Base-by-base conservation (phyloP, 2,329 filamentous ascomycete genomes). In the Dissoconium aciculare region DNA sequence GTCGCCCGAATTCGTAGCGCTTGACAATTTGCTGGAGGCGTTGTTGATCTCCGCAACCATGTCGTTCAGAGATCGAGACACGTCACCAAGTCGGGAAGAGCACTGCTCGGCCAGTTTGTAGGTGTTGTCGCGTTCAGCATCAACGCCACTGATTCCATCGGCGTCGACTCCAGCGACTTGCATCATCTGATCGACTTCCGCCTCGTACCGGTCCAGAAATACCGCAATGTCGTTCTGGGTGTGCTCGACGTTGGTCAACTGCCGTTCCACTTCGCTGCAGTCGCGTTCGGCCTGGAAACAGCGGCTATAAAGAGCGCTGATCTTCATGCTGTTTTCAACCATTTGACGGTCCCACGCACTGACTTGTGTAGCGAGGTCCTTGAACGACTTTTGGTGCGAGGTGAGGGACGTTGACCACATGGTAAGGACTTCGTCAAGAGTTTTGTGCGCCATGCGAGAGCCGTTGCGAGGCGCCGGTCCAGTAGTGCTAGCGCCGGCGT, bases 41-140 rank as follows among this genome's bases (percentile, higher is more conserved):
- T 77, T 74, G 53, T 98, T 98, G 53, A 98, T 92, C 58, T 95
- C 89, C 52, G 92, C 85, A 46, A 98, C 92, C 84, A 98, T 95
- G 59, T 83, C 87, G 28, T 74, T 75, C 40, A 98, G 65, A 52
- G 93, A 84, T 52, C 83, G 81, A 50, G 83, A 84, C 73, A 95
- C 91, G 46, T 92, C 84, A 35, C 92, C 85, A 41, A 98, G 65
- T 42, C 82, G 74, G 51, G 92, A 82, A 8, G 83, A 83, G 41
- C 94, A 68, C 56, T 83, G 89, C 65, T 98, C 89, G 2, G 89
- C 89, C 31, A 91, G 64, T 66, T 93, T 91, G 63, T 95, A 75
- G 17, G 87, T 95, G 53, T 79, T 71, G 66, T 98, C 89, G 28
- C 89, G 75, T 62, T 98, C 89, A 57, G 91, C 83, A 52, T 98